Conservation (phyloP, 192 early-diverging fungal genomes). For the Coemansia erecta region DNA sequence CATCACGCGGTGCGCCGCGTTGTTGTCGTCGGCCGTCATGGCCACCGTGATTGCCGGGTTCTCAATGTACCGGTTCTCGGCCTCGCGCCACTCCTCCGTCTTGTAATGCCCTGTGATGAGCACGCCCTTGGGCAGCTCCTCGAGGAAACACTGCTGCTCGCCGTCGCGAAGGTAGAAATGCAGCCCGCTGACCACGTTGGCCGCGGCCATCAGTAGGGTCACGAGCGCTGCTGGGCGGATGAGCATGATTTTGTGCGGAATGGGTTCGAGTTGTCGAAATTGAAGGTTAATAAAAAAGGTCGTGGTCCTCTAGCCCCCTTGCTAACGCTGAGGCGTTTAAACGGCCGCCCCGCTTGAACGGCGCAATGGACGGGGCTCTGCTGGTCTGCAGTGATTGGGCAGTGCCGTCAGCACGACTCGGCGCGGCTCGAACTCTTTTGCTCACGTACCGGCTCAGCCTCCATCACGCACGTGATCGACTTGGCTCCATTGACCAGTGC, state of each 20-base stretch:
- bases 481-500: not conserved
- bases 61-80: slow-evolving; percentile 57
- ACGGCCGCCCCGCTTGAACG: too few relatives aligned
- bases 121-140: slow-evolving; percentile 89
- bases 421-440: not conserved
- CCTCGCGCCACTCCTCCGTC: slow-evolving; percentile 77
- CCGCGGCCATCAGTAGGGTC: slow-evolving; percentile 18
- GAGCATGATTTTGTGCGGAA: not conserved
- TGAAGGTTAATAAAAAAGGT: too few relatives aligned
- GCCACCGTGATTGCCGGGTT: slow-evolving; percentile 65
- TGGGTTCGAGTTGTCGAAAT: too few relatives aligned
- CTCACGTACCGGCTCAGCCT: not conserved
- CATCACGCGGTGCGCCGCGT: slow-evolving; percentile 57
- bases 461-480: not conserved
- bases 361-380: not conserved
- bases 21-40: slow-evolving; percentile 70
- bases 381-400: slow-evolving; percentile 7
- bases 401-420: not conserved
- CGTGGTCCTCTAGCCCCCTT: too few relatives aligned
- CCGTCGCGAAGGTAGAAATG: slow-evolving; percentile 91
- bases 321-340: not conserved
- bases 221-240: slow-evolving; percentile 23
- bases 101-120: slow-evolving; percentile 81
- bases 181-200: slow-evolving; percentile 56
- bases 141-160: slow-evolving; percentile 90